Conservation (phyloP, 2,329 filamentous ascomycete species). For the Ophiosphaerella herpotricha region DNA sequence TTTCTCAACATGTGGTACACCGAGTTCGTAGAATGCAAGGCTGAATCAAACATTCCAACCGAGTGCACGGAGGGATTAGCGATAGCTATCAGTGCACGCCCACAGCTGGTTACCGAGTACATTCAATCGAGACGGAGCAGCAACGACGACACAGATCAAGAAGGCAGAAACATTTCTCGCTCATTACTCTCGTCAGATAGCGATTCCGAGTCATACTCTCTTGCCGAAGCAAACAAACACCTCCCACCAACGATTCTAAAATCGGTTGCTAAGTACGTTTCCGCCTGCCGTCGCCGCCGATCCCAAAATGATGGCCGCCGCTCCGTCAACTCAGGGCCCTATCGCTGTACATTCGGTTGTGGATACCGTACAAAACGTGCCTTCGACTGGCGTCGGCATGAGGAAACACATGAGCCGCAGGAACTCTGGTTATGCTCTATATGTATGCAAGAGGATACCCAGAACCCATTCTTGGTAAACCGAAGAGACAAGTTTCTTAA, state of each 20-base stretch:
- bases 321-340: constrained; percentile 25
- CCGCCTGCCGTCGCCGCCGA: constrained; percentile 17
- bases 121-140: constrained; percentile 11
- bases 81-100: constrained; percentile 11
- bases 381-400: constrained; percentile 35
- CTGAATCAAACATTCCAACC: background rate
- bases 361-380: constrained; percentile 29
- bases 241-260: constrained; percentile 14
- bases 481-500: constrained; percentile 31
- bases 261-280: constrained; percentile 23
- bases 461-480: constrained; percentile 24
- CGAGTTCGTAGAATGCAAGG: constrained; percentile 7
- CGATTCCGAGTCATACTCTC: constrained; percentile 5
- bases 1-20: constrained; percentile 21
- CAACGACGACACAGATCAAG: background rate
- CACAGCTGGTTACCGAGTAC: constrained; percentile 19
- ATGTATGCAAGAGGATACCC: constrained; percentile 10
- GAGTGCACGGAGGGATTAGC: constrained; percentile 19
- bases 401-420: constrained; percentile 35
- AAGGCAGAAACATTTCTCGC: no score
- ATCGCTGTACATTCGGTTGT: constrained; percentile 28
- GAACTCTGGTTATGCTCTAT: constrained; percentile 29
- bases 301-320: constrained; percentile 26
- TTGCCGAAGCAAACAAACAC: constrained; percentile 17
- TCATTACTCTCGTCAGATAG: background rate